These are phyloP conservation scores for Medicago lupulina DNA, from an alignment of 306 rosid species.

Conservation along the genomic window DNA sequence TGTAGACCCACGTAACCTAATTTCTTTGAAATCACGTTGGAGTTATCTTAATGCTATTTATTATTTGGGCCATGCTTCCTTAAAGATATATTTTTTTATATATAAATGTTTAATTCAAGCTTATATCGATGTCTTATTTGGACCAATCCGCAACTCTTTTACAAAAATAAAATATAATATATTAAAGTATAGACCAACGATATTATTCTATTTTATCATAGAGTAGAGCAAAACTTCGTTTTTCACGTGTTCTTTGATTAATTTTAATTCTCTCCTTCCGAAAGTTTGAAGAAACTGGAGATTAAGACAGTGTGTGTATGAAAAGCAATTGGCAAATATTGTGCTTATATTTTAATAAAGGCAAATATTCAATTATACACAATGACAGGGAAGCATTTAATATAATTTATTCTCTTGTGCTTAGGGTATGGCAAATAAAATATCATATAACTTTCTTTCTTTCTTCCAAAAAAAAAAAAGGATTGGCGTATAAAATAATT, in stretches of 20 bases:
- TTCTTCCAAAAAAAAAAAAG: too few relatives aligned
- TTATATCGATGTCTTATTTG: neutral
- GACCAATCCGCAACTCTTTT: neutral
- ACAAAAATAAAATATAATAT: neutral
- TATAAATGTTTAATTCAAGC: neutral
- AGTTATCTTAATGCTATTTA: neutral
- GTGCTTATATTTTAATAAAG: too few relatives aligned
- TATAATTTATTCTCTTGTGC: neutral
- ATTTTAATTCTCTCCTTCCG: neutral
- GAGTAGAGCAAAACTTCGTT: neutral
- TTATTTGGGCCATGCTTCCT: neutral
- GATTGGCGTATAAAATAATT: neutral
- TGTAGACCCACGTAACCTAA: neutral
- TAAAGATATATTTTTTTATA: neutral
- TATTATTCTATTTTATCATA: neutral
- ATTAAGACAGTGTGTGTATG: neutral
- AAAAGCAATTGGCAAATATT: conserved; percentile 6
- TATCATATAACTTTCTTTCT: too few relatives aligned
- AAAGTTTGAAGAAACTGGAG: neutral
- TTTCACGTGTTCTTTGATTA: neutral
- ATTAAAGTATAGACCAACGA: neutral
- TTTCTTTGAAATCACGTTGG: neutral
- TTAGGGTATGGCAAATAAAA: neutral
- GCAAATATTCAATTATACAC: neutral
- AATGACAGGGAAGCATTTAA: conserved; percentile 1